Evolutionary conservation across 2,329 filamentous ascomycete genomes (phyloP).

Genomic region (Xenoacremonium recifei): DNA sequence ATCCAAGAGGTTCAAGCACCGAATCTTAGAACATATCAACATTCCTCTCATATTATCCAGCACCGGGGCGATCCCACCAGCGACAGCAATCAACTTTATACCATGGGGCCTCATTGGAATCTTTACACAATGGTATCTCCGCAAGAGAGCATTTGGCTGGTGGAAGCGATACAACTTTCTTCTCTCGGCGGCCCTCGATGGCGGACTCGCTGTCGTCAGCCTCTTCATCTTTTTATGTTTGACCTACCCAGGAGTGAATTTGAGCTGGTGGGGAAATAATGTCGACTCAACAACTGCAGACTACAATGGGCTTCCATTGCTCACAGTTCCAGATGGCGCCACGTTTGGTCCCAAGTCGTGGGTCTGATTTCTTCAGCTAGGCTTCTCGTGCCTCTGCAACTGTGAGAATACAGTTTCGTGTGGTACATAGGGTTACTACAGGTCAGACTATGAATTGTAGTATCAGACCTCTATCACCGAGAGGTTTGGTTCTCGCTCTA

Average conservation of each 20-base stretch:
- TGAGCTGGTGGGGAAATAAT: constrained; percentile 11
- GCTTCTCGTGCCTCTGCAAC: no score
- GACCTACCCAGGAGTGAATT: constrained; percentile 7
- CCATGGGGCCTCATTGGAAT: constrained; percentile 8
- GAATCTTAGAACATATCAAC: constrained; percentile 5
- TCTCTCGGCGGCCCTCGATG: constrained; percentile 6
- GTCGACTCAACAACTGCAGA: no score
- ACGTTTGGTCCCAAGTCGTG: no score
- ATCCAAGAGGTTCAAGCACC: constrained; percentile 5
- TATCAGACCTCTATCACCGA: no score
- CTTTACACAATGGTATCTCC: constrained; percentile 5
- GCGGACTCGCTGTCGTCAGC: constrained; percentile 5
- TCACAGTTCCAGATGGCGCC: no score
- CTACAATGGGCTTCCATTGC: no score
- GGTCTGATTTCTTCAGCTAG: no score
- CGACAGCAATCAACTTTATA: constrained; percentile 8
- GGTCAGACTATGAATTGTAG: no score
- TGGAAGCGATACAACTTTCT: constrained; percentile 10
- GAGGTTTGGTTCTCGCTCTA: no score
- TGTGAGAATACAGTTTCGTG: no score
- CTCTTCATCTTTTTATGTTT: constrained; percentile 8
- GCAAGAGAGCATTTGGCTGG: constrained; percentile 5
- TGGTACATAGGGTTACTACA: no score
- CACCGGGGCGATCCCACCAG: constrained; percentile 5
- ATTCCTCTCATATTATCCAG: constrained; percentile 8